Evolutionary conservation across 192 early-diverging fungal genomes (phyloP).

Genomic region (Ambispora gerdemannii): DNA sequence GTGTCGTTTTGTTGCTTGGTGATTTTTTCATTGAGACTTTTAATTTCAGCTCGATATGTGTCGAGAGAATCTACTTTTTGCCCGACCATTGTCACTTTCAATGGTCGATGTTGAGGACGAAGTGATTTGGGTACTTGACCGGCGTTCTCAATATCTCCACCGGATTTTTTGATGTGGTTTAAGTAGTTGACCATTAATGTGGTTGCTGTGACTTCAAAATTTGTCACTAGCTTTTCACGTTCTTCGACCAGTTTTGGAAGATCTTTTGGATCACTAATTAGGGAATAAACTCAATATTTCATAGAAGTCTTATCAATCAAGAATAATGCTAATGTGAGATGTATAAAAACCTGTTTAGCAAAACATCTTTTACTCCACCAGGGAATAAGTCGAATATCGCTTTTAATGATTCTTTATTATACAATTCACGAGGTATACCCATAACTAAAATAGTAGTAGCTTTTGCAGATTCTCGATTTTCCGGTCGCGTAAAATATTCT

Average conservation of each 20-base stretch:
- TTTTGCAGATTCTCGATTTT: slow-evolving; percentile 44
- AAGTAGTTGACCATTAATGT: slow-evolving; percentile 14
- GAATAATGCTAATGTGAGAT: background rate
- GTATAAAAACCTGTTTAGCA: slow-evolving; percentile 59
- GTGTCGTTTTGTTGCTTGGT: slow-evolving; percentile 34
- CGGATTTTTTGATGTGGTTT: slow-evolving; percentile 24
- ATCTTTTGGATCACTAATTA: slow-evolving; percentile 48
- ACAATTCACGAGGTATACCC: slow-evolving; percentile 63
- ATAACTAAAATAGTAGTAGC: slow-evolving; percentile 68
- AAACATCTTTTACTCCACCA: slow-evolving; percentile 63
- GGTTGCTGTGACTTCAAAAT: slow-evolving; percentile 51
- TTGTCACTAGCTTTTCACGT: slow-evolving; percentile 46
- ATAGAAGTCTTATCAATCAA: background rate
- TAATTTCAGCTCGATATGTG: slow-evolving; percentile 41
- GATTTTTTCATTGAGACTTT: slow-evolving; percentile 49
- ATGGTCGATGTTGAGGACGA: slow-evolving; percentile 56
- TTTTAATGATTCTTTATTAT: slow-evolving; percentile 45
- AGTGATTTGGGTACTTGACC: slow-evolving; percentile 36
- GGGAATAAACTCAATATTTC: background rate
- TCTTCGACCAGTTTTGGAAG: slow-evolving; percentile 48
- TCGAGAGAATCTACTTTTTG: slow-evolving; percentile 65
- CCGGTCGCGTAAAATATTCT: slow-evolving; percentile 53
- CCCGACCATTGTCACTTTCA: slow-evolving; percentile 46
- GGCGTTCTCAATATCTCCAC: slow-evolving; percentile 18
- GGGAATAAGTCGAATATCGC: slow-evolving; percentile 61